These are phyloP conservation scores for Sugiyamaella pinicola DNA, from an alignment of 1,139 yeast genomes.

Conservation along the genomic window DNA sequence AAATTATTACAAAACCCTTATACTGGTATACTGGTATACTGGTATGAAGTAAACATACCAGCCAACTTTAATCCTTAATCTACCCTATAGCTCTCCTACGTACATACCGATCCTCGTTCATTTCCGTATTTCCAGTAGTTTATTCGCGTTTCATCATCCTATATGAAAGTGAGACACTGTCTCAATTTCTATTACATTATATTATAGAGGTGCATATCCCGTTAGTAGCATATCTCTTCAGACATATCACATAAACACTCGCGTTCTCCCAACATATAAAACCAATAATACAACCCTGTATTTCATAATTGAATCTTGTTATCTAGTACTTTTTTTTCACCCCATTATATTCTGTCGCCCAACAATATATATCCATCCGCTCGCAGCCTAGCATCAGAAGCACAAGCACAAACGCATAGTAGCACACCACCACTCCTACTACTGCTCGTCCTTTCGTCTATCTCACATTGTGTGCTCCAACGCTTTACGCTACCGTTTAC, in stretches of 20 bases:
- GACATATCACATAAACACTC: not conserved
- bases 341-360: not conserved
- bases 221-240: not conserved
- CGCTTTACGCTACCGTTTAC: too few species aligned
- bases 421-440: not conserved
- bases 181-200: not conserved
- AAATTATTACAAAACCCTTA: too few species aligned
- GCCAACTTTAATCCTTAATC: too few species aligned
- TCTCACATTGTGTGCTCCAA: too few species aligned
- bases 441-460: too few species aligned
- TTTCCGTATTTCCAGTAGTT: not conserved
- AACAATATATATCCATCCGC: not conserved
- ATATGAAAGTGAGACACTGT: not conserved
- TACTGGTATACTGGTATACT: too few species aligned
- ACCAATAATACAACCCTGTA: not conserved
- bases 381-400: slow-evolving; percentile 1
- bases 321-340: not conserved
- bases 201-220: slow-evolving; percentile 6
- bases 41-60: too few species aligned
- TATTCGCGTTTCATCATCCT: not conserved
- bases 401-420: too few species aligned
- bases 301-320: not conserved
- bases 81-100: too few species aligned
- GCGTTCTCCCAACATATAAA: not conserved
- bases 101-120: too few species aligned